Conservation (phyloP, 1,139 yeast genomes). For the Suhomyces bolitotheri region DNA sequence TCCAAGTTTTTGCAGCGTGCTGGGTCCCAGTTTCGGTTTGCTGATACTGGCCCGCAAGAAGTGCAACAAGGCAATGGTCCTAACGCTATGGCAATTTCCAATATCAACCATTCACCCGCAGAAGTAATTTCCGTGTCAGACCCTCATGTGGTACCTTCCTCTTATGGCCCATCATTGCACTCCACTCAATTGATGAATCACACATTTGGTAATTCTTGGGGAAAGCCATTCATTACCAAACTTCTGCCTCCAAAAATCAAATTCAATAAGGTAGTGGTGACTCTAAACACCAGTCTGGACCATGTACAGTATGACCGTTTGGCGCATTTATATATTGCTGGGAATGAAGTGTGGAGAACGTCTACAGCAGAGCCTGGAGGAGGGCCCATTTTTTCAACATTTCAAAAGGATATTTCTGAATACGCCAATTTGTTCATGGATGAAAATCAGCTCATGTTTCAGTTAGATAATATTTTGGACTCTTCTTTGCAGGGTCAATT, state of each 20-base stretch:
- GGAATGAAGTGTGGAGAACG: conserved; percentile 77
- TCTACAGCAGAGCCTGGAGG: conserved; percentile 81
- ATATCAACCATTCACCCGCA: conserved; percentile 25
- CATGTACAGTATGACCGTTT: conserved; percentile 80
- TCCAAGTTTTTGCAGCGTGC: neutral
- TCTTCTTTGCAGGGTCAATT: conserved; percentile 62
- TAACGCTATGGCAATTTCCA: neutral
- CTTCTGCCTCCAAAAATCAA: conserved; percentile 40
- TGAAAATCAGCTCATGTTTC: conserved; percentile 37
- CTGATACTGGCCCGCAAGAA: neutral
- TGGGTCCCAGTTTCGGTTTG: neutral
- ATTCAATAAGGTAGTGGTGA: conserved; percentile 63
- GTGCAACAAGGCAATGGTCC: neutral
- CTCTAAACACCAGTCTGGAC: conserved; percentile 55
- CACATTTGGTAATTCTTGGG: conserved; percentile 61
- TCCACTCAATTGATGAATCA: conserved; percentile 41
- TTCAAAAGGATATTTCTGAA: conserved; percentile 64
- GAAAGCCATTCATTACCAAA: conserved; percentile 45
- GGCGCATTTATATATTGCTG: conserved; percentile 66
- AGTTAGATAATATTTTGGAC: conserved; percentile 66
- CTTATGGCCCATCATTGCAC: conserved; percentile 44
- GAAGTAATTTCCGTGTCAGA: conserved; percentile 23
- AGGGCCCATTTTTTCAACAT: conserved; percentile 35
- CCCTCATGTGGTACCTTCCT: conserved; percentile 34
- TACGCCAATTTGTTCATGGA: conserved; percentile 53